Evolutionary conservation across 495 filamentous ascomycete species (phyloP), one percentile per base, ranked within the genome.

Genomic region (Alectoria sarmentosa): DNA sequence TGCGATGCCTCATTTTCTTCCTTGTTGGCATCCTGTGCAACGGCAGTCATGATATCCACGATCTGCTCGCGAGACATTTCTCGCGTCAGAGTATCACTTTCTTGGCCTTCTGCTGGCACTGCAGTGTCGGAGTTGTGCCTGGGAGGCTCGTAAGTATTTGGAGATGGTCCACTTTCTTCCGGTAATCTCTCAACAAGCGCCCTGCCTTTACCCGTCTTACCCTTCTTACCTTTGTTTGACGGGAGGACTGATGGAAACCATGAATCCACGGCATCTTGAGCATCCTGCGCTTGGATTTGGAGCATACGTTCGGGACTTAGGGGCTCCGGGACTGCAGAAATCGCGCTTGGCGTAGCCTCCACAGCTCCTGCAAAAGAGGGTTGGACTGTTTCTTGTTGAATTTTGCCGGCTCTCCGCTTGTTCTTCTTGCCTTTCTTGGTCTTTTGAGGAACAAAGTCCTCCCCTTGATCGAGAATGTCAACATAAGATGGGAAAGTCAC

Each of bases 191-290:
- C 57, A 28, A 54, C 7, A 39, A 59, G 21, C 23, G 17, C 73
- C 65, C 73, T 55, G 28, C 52, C 30, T 55, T 55, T 55, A 7
- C 52, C 71, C 44, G 73, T 72, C 67, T 72, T 74, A 42, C 71
- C 70, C 61, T 79, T 81, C 66, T 78, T 78, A 15, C 74, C 71
- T 63, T 77, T 73, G 60, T 75, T 74, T 15, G 70, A 60, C 17
- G 41, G 21, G 19, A 17, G 4, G 28, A 60, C 48, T 28, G 39
- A 38, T 26, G 58, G 21, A 32, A 41, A 64, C 59, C 54, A 58
- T 10, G 58, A 41, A 48, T 63, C 64, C 30, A 61, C 60, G 44
- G 56, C 67, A 42, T 66, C 60, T 28, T 64, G 64, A 23, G 56
- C 61, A 54, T 64, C 67, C 44, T 58, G 61, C 39, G 67, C 65